Percentiles rank a stretch among this genome's conserved stretches.
Conservation (phyloP, 1,284 basidiomycete species). For the Macrocystidia cucumis region DNA sequence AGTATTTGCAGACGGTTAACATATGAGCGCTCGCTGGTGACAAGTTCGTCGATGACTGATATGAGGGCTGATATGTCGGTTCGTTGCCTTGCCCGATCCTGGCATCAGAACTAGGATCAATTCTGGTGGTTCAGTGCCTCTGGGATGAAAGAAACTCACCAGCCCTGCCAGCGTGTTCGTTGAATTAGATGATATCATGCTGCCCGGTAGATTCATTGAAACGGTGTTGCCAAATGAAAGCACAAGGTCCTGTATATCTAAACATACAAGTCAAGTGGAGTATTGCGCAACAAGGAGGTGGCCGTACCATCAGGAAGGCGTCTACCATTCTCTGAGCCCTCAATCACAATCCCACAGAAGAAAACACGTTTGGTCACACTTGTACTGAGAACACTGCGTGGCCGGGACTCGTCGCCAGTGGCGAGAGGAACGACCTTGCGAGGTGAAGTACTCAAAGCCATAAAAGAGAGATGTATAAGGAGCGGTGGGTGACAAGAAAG, state of each 20-base stretch:
- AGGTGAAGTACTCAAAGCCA: conserved; percentile 50
- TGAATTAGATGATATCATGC: conserved; percentile 31
- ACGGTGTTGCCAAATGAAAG: conserved; percentile 65
- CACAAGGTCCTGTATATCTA: conserved; percentile 75
- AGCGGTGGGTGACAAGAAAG: conserved; percentile 1
- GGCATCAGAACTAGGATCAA: conserved; percentile 5
- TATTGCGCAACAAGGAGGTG: conserved; percentile 13
- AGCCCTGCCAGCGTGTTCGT: conserved; percentile 28
- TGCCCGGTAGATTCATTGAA: conserved; percentile 31
- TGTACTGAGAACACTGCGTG: conserved; percentile 27
- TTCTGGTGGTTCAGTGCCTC: neutral
- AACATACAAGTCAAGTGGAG: conserved; percentile 5
- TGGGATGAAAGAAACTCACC: conserved; percentile 27
- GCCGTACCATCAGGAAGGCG: conserved; percentile 64
- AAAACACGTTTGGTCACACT: conserved; percentile 63
- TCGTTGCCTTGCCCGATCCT: conserved; percentile 38
- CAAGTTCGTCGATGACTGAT: conserved; percentile 70
- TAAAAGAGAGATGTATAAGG: conserved; percentile 13
- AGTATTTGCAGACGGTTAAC: conserved; percentile 68
- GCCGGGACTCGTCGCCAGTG: conserved; percentile 47
- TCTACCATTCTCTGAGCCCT: conserved; percentile 61
- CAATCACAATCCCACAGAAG: conserved; percentile 76
- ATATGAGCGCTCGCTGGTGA: conserved; percentile 73
- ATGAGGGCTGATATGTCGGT: conserved; percentile 57
- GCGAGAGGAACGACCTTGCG: conserved; percentile 66